phyloP scores from a whole-genome alignment of 1,139 yeast genomes.

The Debaryomycetaceae sp. region DNA sequence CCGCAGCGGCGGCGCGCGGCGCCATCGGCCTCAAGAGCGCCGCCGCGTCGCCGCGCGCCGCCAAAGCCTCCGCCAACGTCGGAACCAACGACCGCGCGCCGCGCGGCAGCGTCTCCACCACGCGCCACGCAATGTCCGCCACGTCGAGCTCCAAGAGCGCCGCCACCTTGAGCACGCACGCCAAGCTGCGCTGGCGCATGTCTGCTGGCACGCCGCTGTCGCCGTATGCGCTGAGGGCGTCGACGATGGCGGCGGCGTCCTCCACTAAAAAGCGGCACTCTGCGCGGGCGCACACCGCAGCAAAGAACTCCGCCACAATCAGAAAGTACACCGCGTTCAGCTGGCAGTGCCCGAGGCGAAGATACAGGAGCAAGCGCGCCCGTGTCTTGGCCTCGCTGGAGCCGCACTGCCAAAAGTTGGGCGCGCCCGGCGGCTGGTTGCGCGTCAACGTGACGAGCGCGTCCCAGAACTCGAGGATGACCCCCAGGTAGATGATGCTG shows the following conservation, averaged over 20 bases:
- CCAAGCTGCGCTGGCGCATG: slow-evolving; percentile 18
- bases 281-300: slow-evolving; percentile 12
- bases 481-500: slow-evolving; percentile 36
- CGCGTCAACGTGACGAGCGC: slow-evolving; percentile 39
- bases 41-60: too few relatives aligned
- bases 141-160: slow-evolving; percentile 10
- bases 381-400: slow-evolving; percentile 28
- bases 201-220: slow-evolving; percentile 7
- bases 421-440: slow-evolving; percentile 22
- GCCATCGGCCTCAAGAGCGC: too few relatives aligned
- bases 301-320: slow-evolving; percentile 20
- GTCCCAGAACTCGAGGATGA: slow-evolving; percentile 47
- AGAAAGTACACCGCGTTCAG: slow-evolving; percentile 49
- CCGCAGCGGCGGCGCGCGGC: too few relatives aligned
- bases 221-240: neutral
- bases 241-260: slow-evolving; percentile 1
- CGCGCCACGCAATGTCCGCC: slow-evolving; percentile 4
- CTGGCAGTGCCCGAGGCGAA: slow-evolving; percentile 49
- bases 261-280: slow-evolving; percentile 2
- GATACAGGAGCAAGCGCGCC: slow-evolving; percentile 38
- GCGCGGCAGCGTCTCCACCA: slow-evolving; percentile 4
- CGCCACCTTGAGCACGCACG: slow-evolving; percentile 16
- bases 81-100: slow-evolving; percentile 4
- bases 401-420: slow-evolving; percentile 51
- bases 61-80: slow-evolving; percentile 5